These are phyloP conservation scores for Lasiosphaeriaceae sp. DNA, from an alignment of 495 filamentous ascomycete species.

Conservation along the genomic window DNA sequence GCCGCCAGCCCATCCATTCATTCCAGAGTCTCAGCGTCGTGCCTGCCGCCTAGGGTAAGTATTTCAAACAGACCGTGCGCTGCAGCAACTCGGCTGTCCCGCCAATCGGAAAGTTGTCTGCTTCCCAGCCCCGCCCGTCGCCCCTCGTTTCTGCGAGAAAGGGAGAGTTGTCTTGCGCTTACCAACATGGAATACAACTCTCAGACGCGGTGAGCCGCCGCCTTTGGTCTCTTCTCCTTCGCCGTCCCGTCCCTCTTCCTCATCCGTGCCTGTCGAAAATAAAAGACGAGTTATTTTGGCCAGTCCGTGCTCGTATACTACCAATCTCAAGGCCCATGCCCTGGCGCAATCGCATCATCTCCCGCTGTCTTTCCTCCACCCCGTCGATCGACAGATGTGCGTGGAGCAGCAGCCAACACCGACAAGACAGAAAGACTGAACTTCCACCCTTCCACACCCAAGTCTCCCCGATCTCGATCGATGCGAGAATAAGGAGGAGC, in stretches of 20 bases:
- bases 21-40: neutral
- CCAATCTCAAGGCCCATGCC: neutral
- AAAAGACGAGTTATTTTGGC: neutral
- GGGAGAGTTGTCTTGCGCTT: constrained; percentile 4
- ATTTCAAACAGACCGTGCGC: constrained; percentile 7
- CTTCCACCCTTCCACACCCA: neutral
- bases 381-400: neutral
- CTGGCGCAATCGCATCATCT: neutral
- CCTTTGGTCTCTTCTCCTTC: neutral
- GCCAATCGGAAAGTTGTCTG: constrained; percentile 10
- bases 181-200: neutral
- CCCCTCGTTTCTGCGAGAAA: too few species aligned
- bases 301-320: neutral
- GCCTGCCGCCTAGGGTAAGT: too few species aligned
- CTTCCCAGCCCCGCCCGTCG: neutral
- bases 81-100: constrained; percentile 11
- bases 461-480: neutral
- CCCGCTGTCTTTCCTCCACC: neutral
- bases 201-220: constrained; percentile 11
- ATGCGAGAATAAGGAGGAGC: neutral
- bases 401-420: neutral
- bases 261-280: neutral
- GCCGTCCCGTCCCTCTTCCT: neutral
- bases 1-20: neutral
- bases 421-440: neutral